Base-by-base conservation (phyloP, 192 early-diverging fungal genomes). In the Podila epigama region DNA sequence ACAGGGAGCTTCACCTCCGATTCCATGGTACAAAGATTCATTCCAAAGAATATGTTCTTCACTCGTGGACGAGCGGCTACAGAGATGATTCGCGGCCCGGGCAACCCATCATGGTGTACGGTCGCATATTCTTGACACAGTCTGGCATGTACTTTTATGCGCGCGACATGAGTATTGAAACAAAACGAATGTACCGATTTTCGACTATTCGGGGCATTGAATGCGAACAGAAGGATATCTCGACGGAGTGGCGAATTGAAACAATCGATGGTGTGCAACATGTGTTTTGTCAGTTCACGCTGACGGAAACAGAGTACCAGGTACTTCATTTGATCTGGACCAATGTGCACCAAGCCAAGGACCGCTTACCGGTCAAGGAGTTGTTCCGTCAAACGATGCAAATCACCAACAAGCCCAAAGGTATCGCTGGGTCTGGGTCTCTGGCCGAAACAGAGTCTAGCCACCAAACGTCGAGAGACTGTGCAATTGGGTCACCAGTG, bases 81-180 rank as follows among this genome's bases (percentile, higher is more conserved):
- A 16, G 61, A 15, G 73, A 77, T 33, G 42, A 77, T 27, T 68
- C 66, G n/a, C 65, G 73, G 15, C 60, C 73, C 3, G 73, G 37
- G 8, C 63, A 64, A 11, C 73, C 73, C 0, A 77, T 77, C 37
- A 77, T 64, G 60, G 39, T 77, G 10, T 77, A 77, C 25, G 73
- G 73, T 35, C 55, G 73, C 10, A 60, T 77, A 27, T 77, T 64
- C 5, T 64, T 77, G 51, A 77, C 73, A 1, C 73, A 77, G 29
- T 68, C 73, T 20, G 73, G 73, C 22, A 77, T 77, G 73, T 77
- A 77, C 56, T 77, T 77, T 64, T 77, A 77, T 29, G 65, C 73
- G 4, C 65, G 73, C 3, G 73, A 27, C 3, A 44, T 77, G 36
- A 77, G 73, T 12, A 50, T 77, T 25, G 73, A 77, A 36, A 68